phyloP scores from a whole-genome alignment of 2,329 filamentous ascomycete genomes.

The Sporothrix curviconia region DNA sequence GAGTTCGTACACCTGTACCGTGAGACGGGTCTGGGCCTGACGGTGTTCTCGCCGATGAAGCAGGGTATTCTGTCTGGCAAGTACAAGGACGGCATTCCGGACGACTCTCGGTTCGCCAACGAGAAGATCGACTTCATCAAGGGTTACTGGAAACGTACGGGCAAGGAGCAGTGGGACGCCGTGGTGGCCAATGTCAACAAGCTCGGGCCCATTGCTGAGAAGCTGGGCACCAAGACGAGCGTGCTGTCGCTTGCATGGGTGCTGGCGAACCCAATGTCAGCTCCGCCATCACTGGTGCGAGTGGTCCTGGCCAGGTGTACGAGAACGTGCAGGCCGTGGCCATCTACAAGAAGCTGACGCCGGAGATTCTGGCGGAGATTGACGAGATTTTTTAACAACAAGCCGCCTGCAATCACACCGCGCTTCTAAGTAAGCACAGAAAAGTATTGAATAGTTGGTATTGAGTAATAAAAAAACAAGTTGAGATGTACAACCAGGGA shows the following conservation, averaged over 20 bases:
- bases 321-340: constrained; percentile 51
- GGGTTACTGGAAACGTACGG: constrained; percentile 46
- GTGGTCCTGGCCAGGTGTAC: constrained; percentile 50
- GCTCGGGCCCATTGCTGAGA: constrained; percentile 57
- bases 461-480: neutral
- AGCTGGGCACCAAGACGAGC: constrained; percentile 51
- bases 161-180: constrained; percentile 46
- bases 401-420: constrained; percentile 39
- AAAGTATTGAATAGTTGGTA: neutral
- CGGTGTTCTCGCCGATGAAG: constrained; percentile 47
- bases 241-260: constrained; percentile 57
- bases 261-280: constrained; percentile 55
- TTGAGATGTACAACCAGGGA: too few species aligned
- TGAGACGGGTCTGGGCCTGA: constrained; percentile 50
- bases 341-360: constrained; percentile 50
- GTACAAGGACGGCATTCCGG: constrained; percentile 57
- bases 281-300: constrained; percentile 56
- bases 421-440: constrained; percentile 28
- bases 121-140: constrained; percentile 51
- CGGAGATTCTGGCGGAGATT: constrained; percentile 53
- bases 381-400: constrained; percentile 52
- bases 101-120: constrained; percentile 52
- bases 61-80: constrained; percentile 54
- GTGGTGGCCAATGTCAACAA: constrained; percentile 51
- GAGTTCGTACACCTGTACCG: constrained; percentile 53